Conservation (phyloP, 352 stramenopile genomes). For the Phytophthora fragariae region DNA sequence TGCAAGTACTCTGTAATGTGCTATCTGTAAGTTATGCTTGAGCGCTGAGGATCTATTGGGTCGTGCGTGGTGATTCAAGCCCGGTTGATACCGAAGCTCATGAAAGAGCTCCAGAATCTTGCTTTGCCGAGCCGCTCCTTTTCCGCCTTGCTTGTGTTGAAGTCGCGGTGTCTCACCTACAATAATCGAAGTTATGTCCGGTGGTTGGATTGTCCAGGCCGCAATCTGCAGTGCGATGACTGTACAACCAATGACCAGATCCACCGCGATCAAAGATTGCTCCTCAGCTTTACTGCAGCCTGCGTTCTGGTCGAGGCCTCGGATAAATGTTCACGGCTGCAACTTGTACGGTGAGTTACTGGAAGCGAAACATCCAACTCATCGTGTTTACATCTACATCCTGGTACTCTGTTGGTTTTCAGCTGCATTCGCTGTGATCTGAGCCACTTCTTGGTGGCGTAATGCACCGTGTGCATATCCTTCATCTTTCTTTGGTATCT, state of each 20-base stretch:
- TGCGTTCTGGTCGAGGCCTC: slow-evolving; percentile 19
- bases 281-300: slow-evolving; percentile 12
- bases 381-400: slow-evolving; percentile 6
- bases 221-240: slow-evolving; percentile 9
- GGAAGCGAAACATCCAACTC: background rate
- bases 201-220: background rate
- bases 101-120: background rate
- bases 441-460: background rate
- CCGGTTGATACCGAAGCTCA: background rate
- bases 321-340: slow-evolving; percentile 5
- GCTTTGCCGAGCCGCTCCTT: background rate
- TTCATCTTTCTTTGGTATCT: slow-evolving; percentile 8
- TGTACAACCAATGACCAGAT: slow-evolving; percentile 2
- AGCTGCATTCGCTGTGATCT: slow-evolving; percentile 10
- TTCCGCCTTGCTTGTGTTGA: too few species aligned
- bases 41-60: background rate
- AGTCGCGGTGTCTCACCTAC: slow-evolving; percentile 10
- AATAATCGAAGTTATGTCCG: background rate
- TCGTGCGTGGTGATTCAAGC: slow-evolving; percentile 14
- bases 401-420: slow-evolving; percentile 13
- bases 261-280: slow-evolving; percentile 11
- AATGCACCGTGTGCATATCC: slow-evolving; percentile 1
- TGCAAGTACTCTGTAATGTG: background rate
- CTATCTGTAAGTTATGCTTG: background rate
- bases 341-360: background rate